Conservation (phyloP, 108 stramenopile species). For the Mayamaea pseudoterrestris region DNA sequence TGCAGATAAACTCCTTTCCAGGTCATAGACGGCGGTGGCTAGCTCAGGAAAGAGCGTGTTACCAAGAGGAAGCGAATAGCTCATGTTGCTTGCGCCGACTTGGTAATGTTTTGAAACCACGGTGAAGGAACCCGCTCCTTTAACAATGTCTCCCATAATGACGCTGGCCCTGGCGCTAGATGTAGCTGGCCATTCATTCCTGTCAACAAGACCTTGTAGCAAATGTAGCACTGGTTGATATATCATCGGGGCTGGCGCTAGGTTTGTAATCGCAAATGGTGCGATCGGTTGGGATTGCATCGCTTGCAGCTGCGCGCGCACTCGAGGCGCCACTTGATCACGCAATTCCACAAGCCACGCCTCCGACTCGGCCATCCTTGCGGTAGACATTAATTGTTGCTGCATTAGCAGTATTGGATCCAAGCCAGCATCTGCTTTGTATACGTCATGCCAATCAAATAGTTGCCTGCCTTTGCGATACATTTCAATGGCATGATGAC, state of each 20-base stretch:
- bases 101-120: slow-evolving; percentile 26
- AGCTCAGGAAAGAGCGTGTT: slow-evolving; percentile 77
- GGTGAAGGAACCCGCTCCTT: slow-evolving; percentile 52
- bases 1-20: slow-evolving; percentile 9
- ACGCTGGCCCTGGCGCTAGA: slow-evolving; percentile 47
- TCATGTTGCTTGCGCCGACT: slow-evolving; percentile 4
- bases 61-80: slow-evolving; percentile 26
- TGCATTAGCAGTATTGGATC: no score
- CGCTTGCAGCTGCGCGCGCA: no score
- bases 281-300: no score
- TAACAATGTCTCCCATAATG: slow-evolving; percentile 9
- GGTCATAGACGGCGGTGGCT: slow-evolving; percentile 54
- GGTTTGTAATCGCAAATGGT: no score
- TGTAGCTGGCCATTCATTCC: slow-evolving; percentile 52
- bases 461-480: slow-evolving; percentile 12
- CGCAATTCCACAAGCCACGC: no score
- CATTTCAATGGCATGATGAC: slow-evolving; percentile 66
- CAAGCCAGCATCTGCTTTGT: no score
- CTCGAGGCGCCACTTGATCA: no score
- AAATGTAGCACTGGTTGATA: slow-evolving; percentile 7
- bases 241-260: neutral
- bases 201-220: slow-evolving; percentile 25
- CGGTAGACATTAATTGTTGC: no score
- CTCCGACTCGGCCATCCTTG: no score
- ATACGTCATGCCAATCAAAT: no score